Conservation (phyloP, 1,139 yeast genomes). For the Kluyveromyces sp. region DNA sequence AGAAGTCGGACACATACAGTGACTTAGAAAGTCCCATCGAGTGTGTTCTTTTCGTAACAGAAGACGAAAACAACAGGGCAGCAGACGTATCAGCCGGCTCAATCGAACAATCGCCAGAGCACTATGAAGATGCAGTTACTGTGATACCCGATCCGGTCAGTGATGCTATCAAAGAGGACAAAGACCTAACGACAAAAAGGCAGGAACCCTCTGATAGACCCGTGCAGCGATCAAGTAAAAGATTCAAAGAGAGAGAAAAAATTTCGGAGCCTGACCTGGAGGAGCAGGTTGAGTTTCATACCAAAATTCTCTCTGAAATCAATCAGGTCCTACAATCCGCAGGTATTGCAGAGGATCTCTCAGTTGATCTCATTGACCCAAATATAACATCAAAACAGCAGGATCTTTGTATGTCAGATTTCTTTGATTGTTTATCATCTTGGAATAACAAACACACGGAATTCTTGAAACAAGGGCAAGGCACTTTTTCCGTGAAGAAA, state of each 20-base stretch:
- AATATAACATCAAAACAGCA: conserved; percentile 15
- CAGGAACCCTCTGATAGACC: conserved; percentile 15
- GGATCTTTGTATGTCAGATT: conserved; percentile 29
- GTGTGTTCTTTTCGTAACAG: conserved; percentile 25
- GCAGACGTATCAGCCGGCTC: conserved; percentile 3
- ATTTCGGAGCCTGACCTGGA: conserved; percentile 12
- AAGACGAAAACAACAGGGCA: conserved; percentile 4
- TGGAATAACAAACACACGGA: conserved; percentile 41
- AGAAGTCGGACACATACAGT: conserved; percentile 42
- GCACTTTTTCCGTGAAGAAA: conserved; percentile 6
- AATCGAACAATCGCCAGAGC: background rate
- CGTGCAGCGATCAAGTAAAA: conserved; percentile 35
- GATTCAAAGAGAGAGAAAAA: conserved; percentile 34
- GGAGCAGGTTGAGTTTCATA: conserved; percentile 8
- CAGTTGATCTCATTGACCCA: conserved; percentile 17
- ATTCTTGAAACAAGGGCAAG: conserved; percentile 27
- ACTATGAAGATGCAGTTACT: conserved; percentile 1
- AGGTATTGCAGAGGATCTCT: conserved; percentile 8
- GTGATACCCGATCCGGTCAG: background rate
- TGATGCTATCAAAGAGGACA: background rate
- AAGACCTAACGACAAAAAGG: conserved; percentile 11
- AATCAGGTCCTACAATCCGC: conserved; percentile 13
- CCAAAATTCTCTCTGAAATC: conserved; percentile 29
- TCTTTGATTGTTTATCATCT: conserved; percentile 34
- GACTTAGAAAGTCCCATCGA: conserved; percentile 46